Evolutionary conservation across 306 rosid genomes (phyloP), one percentile per base, ranked within the genome.

Genomic region (Canavalia ensiformis): DNA sequence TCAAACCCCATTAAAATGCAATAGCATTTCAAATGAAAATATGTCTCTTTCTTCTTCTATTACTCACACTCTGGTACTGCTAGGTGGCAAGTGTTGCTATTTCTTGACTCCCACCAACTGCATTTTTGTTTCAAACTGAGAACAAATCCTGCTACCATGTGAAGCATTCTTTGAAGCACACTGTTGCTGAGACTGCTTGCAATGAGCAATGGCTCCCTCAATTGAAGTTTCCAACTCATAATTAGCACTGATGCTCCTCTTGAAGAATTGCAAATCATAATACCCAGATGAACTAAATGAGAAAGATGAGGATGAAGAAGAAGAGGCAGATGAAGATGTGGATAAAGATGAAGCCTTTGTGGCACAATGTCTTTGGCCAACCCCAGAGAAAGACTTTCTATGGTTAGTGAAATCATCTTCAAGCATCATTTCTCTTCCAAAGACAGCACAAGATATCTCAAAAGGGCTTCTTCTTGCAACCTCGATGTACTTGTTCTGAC

Each of bases 151-250:
- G 60, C 50, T 69, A 83, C 81, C 81, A 74, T 74, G 70, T 33
- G 29, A 18, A 52, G 28, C 75, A 56, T 49, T 86, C 46, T 75
- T 85, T 34, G 90, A 65, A 84, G 76, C 29, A 50, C 45, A 62
- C 33, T 69, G 84, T 54, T 83, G 87, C 67, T 90, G 97, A 56
- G 97, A 93, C 87, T 82, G 87, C 78, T 93, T 95, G 73, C 99
- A 95, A 77, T 95, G 93, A 49, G 99, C 99, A 74, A 95, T 95
- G 49, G 99, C 99, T 73, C 94, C 99, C 75, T 95, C 93, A 77
- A 95, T 76, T 65, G 97, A 93, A 84, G 81, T 49, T 78, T 95
- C 99, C 28, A 81, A 65, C 66, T 95, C 99, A 54, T 84, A 90
- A 80, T 83, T 88, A 18, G 93, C 91, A 76, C 94, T 93, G 78